Evolutionary conservation across 1,284 basidiomycete species (phyloP), one percentile per base, ranked within the genome.

Genomic region (Fomes fomentarius): DNA sequence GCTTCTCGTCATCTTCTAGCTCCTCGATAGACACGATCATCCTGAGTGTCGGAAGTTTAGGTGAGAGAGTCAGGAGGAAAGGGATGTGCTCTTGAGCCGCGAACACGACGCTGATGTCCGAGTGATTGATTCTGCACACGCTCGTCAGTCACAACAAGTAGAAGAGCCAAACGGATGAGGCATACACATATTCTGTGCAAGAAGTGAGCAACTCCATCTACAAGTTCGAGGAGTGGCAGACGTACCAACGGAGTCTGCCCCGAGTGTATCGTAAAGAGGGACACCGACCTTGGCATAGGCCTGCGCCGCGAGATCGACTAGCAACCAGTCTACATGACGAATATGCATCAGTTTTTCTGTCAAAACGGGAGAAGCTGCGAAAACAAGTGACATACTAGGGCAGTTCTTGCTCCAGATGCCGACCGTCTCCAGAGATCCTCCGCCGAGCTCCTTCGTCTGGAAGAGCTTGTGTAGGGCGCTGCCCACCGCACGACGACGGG

Each of bases 181-280:
- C 43, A 57, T 77, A 91, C 90, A 91, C 89, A 66, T 85, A 89
- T 74, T 89, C 90, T 91, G 65, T 8, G 34, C 45, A 55, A 35
- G 14, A 9, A 19, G 19, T 48, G 2, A 40, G n/a, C n/a, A n/a
- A n/a, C n/a, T n/a, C n/a, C n/a, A n/a, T n/a, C n/a, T n/a, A n/a
- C n/a, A n/a, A n/a, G n/a, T n/a, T n/a, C n/a, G n/a, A n/a, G n/a
- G n/a, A n/a, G n/a, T n/a, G n/a, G n/a, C n/a, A n/a, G 1, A 48
- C 84, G 70, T 60, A 89, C 89, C 87, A 52, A 91, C 87, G 41
- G 89, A 81, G 63, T 93, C 89, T 56, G 85, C 86, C 3, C 96
- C 96, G 35, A 97, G 77, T 0, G 94, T 96, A 68, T 97, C 94
- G 71, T 98, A 98, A 54, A 98, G 76, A 63, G 87, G 88, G 50